These are phyloP conservation scores for Aspergillus heteromorphus DNA, from an alignment of 495 filamentous ascomycete genomes.

Conservation along the genomic window DNA sequence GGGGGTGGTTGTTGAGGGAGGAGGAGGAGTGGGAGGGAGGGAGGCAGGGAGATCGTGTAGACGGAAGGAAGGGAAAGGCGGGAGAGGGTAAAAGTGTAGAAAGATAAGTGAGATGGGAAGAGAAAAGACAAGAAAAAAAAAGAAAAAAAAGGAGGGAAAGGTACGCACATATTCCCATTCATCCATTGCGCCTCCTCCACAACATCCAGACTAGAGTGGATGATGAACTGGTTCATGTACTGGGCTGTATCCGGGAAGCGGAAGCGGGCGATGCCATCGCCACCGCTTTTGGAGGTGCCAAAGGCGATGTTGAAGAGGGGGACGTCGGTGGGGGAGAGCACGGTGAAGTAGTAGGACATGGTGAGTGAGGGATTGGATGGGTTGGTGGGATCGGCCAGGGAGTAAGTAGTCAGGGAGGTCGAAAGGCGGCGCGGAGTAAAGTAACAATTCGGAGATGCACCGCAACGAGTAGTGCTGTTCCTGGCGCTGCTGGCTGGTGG, in stretches of 20 bases:
- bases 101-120: background rate
- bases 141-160: background rate
- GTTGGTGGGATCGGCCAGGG: no score
- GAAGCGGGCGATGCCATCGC: constrained; percentile 78
- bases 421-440: background rate
- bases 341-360: constrained; percentile 98
- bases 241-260: constrained; percentile 76
- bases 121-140: background rate
- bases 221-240: constrained; percentile 95
- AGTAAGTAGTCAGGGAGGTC: background rate
- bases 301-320: constrained; percentile 95
- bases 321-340: constrained; percentile 88
- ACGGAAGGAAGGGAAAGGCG: no score
- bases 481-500: no score
- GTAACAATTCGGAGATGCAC: no score
- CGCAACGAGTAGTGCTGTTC: no score
- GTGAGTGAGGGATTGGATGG: background rate
- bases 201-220: constrained; percentile 86
- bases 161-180: constrained; percentile 63
- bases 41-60: background rate
- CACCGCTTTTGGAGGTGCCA: constrained; percentile 88
- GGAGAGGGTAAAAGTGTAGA: no score
- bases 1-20: no score
- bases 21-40: background rate
- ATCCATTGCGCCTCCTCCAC: constrained; percentile 95